These are phyloP conservation scores for Neofusicoccum sp. DNA, from an alignment of 2,329 filamentous ascomycete species.

Conservation along the genomic window DNA sequence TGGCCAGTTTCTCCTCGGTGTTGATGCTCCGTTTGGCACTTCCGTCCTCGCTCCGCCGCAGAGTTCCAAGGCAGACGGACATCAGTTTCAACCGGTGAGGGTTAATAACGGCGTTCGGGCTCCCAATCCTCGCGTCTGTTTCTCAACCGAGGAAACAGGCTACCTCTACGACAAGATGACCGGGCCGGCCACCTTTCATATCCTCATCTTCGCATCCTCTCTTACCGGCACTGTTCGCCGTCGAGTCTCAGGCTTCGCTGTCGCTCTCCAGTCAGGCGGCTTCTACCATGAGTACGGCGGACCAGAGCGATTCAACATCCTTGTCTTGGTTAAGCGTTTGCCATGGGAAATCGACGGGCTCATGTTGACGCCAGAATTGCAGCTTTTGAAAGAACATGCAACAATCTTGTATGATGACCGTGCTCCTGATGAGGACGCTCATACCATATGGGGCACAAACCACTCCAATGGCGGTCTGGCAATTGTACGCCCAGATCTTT, in stretches of 20 bases:
- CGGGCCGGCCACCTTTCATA: slow-evolving; percentile 28
- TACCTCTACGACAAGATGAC: slow-evolving; percentile 35
- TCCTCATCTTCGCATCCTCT: slow-evolving; percentile 29
- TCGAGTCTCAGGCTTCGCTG: slow-evolving; percentile 22
- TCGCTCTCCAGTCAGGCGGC: slow-evolving; percentile 20
- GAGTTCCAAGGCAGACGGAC: not conserved
- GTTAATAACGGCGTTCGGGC: slow-evolving; percentile 32
- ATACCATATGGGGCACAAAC: slow-evolving; percentile 23
- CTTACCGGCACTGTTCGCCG: slow-evolving; percentile 23
- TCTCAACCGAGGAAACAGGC: slow-evolving; percentile 24
- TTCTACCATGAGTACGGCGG: slow-evolving; percentile 31
- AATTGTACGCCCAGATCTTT: slow-evolving; percentile 23
- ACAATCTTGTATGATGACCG: slow-evolving; percentile 29
- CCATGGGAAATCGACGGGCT: slow-evolving; percentile 24
- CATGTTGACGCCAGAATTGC: slow-evolving; percentile 4
- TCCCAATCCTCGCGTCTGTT: slow-evolving; percentile 32
- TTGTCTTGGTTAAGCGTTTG: slow-evolving; percentile 29
- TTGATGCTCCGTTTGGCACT: slow-evolving; percentile 27
- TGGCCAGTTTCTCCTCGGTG: slow-evolving; percentile 29
- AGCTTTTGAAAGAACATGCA: slow-evolving; percentile 16
- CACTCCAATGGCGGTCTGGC: slow-evolving; percentile 25
- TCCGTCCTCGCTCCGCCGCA: slow-evolving; percentile 6
- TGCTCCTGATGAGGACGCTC: slow-evolving; percentile 29
- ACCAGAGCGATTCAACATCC: slow-evolving; percentile 27
- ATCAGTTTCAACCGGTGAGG: slow-evolving; percentile 12